phyloP scores from a whole-genome alignment of 2,329 filamentous ascomycete genomes.

The Cucurbitaria berberidis region DNA sequence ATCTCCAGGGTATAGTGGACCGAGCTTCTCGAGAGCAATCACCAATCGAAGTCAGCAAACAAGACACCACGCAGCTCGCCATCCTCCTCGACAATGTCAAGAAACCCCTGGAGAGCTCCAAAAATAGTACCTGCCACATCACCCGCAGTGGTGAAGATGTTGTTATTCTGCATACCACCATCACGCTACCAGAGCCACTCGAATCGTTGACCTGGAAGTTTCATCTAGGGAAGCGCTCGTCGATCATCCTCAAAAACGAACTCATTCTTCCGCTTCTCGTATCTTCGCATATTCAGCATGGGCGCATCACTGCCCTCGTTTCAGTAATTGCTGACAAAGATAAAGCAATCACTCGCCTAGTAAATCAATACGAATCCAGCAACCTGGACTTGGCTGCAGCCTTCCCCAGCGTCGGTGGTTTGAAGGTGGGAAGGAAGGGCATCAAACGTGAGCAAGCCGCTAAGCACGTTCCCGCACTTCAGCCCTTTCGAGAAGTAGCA shows the following conservation, averaged over 20 bases:
- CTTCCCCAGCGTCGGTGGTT: conserved; percentile 61
- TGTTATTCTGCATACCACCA: conserved; percentile 62
- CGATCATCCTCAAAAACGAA: conserved; percentile 54
- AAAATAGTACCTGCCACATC: conserved; percentile 45
- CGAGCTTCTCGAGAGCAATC: conserved; percentile 69
- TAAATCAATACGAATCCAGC: conserved; percentile 64
- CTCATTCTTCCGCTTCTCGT: conserved; percentile 61
- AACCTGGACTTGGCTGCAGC: conserved; percentile 62
- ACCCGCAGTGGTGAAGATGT: conserved; percentile 42
- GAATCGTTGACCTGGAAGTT: conserved; percentile 70
- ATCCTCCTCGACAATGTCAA: conserved; percentile 70
- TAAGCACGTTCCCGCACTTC: conserved; percentile 61
- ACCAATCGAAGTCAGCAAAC: conserved; percentile 75
- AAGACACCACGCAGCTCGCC: conserved; percentile 66
- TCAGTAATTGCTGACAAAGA: conserved; percentile 63
- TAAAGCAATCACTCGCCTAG: conserved; percentile 62
- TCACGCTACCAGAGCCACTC: conserved; percentile 67
- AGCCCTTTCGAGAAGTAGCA: conserved; percentile 57
- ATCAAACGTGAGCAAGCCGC: conserved; percentile 59
- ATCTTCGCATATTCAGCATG: conserved; percentile 55
- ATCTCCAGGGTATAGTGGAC: conserved; percentile 65
- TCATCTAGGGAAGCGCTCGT: conserved; percentile 55
- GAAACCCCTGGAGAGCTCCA: conserved; percentile 52
- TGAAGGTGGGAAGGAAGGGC: conserved; percentile 53
- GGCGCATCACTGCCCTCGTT: conserved; percentile 57